Evolutionary conservation across 352 stramenopile genomes (phyloP).

Genomic region (Phytophthora brassicae): DNA sequence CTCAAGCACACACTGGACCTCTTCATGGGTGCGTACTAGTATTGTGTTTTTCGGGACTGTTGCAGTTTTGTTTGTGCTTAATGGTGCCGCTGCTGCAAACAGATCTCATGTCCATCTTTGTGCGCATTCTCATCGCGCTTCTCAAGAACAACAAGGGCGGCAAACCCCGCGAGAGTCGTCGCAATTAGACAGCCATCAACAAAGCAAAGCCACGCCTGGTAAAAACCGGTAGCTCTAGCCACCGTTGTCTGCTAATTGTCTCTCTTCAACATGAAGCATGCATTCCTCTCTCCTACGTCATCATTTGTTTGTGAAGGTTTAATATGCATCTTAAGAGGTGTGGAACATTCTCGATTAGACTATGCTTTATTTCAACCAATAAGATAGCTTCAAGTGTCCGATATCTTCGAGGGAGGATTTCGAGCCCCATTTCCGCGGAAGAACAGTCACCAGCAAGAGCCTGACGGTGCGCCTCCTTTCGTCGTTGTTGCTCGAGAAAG

Average conservation of each 20-base stretch:
- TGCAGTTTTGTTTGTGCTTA: background rate
- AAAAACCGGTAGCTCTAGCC: too few relatives aligned
- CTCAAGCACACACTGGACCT: slow-evolving; percentile 83
- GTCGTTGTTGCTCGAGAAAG: too few relatives aligned
- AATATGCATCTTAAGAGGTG: background rate
- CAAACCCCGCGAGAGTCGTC: slow-evolving; percentile 34
- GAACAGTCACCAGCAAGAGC: slow-evolving; percentile 22
- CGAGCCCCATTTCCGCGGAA: slow-evolving; percentile 32
- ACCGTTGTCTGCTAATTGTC: background rate
- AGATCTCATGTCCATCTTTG: slow-evolving; percentile 90
- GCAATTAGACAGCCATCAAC: slow-evolving; percentile 22
- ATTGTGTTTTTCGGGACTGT: background rate
- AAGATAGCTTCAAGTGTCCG: background rate
- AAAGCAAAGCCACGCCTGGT: too few relatives aligned
- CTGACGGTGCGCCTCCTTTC: slow-evolving; percentile 14
- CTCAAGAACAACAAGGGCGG: slow-evolving; percentile 61
- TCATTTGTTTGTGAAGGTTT: background rate
- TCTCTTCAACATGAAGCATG: slow-evolving; percentile 16
- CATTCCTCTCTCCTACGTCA: slow-evolving; percentile 26
- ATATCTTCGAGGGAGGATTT: slow-evolving; percentile 6
- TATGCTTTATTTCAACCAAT: slow-evolving; percentile 19
- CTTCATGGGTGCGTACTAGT: slow-evolving; percentile 84
- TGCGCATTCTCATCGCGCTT: slow-evolving; percentile 84
- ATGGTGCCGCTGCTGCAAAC: slow-evolving; percentile 1
- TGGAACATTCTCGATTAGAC: slow-evolving; percentile 24